phyloP scores from a whole-genome alignment of 2,329 filamentous ascomycete species.

The Aspergillus sp. region DNA sequence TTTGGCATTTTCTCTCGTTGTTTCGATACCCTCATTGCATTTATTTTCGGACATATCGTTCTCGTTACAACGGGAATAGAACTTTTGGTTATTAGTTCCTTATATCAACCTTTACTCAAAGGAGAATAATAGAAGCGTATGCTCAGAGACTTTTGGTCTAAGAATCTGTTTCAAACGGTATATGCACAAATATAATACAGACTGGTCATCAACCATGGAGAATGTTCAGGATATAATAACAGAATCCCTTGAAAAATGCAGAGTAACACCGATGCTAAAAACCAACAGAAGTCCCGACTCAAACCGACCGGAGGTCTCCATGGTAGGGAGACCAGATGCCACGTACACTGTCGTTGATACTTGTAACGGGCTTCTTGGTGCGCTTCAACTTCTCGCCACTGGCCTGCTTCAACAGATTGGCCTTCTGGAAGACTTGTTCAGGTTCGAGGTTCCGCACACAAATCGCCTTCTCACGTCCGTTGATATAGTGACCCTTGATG shows the following conservation, averaged over 20 bases:
- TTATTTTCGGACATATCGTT: slow-evolving; percentile 7
- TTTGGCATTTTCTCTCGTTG: slow-evolving; percentile 6
- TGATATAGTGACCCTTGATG: slow-evolving; percentile 88
- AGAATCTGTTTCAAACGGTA: background rate
- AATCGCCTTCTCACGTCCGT: slow-evolving; percentile 79
- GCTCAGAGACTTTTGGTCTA: background rate
- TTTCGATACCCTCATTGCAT: slow-evolving; percentile 23
- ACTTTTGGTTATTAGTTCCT: slow-evolving; percentile 5
- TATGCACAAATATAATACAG: slow-evolving; percentile 27
- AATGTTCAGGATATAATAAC: slow-evolving; percentile 31
- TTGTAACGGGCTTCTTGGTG: slow-evolving; percentile 59
- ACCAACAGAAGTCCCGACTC: slow-evolving; percentile 21
- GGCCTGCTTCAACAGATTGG: slow-evolving; percentile 47
- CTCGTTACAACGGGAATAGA: background rate
- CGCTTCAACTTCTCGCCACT: slow-evolving; percentile 52
- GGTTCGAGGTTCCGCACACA: slow-evolving; percentile 85
- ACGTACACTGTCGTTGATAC: slow-evolving; percentile 64
- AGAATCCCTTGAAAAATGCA: slow-evolving; percentile 17
- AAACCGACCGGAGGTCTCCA: slow-evolving; percentile 54
- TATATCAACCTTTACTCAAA: background rate
- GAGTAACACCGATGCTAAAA: slow-evolving; percentile 20
- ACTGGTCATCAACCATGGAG: slow-evolving; percentile 20
- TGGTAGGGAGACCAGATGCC: slow-evolving; percentile 67
- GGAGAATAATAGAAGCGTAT: background rate
- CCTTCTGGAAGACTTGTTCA: slow-evolving; percentile 78